Percentiles rank a stretch among this genome's conserved stretches.
phyloP scores from a whole-genome alignment of 1,284 basidiomycete genomes.

The Wolfiporia cocos region DNA sequence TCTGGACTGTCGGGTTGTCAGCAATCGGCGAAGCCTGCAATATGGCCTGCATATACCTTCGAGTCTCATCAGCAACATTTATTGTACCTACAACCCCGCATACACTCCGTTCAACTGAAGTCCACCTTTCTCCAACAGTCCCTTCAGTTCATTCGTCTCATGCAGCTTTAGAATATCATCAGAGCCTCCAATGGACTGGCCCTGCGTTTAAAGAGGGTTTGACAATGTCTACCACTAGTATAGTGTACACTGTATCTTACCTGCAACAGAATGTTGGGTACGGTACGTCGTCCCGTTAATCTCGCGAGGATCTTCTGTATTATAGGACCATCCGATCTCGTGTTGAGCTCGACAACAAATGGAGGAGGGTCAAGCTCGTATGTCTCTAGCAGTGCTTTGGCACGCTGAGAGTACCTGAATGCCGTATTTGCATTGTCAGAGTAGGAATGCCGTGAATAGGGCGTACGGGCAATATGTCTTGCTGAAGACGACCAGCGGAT shows the following conservation, averaged over 20 bases:
- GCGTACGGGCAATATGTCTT: slow-evolving; percentile 74
- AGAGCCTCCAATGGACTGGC: slow-evolving; percentile 66
- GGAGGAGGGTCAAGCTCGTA: slow-evolving; percentile 68
- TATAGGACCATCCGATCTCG: slow-evolving; percentile 56
- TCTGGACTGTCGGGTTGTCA: neutral
- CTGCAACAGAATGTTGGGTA: slow-evolving; percentile 66
- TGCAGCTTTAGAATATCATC: slow-evolving; percentile 56
- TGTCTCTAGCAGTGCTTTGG: slow-evolving; percentile 60
- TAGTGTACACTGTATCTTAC: slow-evolving; percentile 9
- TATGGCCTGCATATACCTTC: no score
- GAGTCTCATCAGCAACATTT: neutral
- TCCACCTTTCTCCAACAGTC: slow-evolving; percentile 39
- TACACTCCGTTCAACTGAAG: slow-evolving; percentile 22
- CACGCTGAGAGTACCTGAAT: slow-evolving; percentile 56
- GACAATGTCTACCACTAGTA: no score
- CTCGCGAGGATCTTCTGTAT: slow-evolving; percentile 64
- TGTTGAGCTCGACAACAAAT: slow-evolving; percentile 69
- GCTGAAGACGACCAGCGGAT: slow-evolving; percentile 75
- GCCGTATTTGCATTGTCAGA: neutral
- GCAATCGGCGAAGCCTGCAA: no score
- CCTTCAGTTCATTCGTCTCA: slow-evolving; percentile 35
- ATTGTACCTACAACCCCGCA: slow-evolving; percentile 1
- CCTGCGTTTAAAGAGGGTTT: no score
- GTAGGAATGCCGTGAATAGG: neutral
- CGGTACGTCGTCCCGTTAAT: slow-evolving; percentile 61